Evolutionary conservation across 768 basidiomycete species (phyloP).

Genomic region (Leccinum uliginosum): DNA sequence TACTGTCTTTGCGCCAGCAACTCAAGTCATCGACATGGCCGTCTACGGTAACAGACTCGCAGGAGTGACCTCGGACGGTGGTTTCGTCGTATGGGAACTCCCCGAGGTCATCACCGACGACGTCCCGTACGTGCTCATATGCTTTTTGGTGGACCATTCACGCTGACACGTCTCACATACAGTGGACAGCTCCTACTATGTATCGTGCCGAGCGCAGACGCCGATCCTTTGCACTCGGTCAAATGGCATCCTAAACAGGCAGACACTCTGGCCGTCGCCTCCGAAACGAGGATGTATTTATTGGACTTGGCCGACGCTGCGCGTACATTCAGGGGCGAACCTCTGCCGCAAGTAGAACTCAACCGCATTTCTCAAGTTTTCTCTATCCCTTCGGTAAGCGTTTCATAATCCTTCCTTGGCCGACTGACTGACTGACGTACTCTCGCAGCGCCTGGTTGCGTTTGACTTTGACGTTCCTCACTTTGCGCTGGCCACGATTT

Average conservation of each 20-base stretch:
- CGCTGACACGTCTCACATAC: conserved; percentile 11
- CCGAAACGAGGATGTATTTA: conserved; percentile 69
- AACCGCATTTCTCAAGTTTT: conserved; percentile 66
- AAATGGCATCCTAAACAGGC: conserved; percentile 87
- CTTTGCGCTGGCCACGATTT: conserved; percentile 74
- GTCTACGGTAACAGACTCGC: conserved; percentile 79
- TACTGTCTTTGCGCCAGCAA: conserved; percentile 50
- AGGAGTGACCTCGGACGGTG: conserved; percentile 84
- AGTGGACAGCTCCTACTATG: conserved; percentile 70
- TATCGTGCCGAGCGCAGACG: conserved; percentile 53
- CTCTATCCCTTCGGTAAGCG: conserved; percentile 62
- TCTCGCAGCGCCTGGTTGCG: conserved; percentile 65
- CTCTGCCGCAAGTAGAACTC: conserved; percentile 65
- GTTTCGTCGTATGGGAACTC: conserved; percentile 85
- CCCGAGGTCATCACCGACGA: conserved; percentile 83
- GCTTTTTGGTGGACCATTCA: neutral
- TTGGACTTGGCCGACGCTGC: conserved; percentile 66
- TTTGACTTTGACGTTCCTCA: conserved; percentile 83
- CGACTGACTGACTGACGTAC: neutral
- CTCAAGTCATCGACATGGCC: conserved; percentile 81
- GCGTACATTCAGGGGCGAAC: conserved; percentile 57
- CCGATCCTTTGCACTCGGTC: conserved; percentile 69
- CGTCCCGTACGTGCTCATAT: conserved; percentile 58
- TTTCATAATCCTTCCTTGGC: neutral
- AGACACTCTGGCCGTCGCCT: conserved; percentile 79